Evolutionary conservation across 2,329 filamentous ascomycete genomes (phyloP), one percentile per base, ranked within the genome.

Genomic region (Capronia epimyces): DNA sequence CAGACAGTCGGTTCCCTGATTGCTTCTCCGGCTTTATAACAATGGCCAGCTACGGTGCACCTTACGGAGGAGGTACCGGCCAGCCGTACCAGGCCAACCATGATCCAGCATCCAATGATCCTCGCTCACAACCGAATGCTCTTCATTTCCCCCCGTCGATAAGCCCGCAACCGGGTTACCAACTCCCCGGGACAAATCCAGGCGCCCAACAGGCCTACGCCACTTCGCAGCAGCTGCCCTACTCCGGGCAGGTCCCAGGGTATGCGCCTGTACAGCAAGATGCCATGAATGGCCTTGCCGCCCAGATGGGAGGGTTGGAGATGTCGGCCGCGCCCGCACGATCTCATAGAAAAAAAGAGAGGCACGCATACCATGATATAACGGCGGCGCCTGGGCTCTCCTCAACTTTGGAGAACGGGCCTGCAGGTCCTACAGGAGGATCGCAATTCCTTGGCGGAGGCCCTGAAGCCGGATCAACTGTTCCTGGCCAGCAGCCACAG

Each of bases 321-420:
- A 73, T 95, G 60, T 81, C 77, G 27, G 69, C 65, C 51, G 77
- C 64, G 53, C 68, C 68, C 53, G 67, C 68, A 58, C 71, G 82
- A 66, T 60, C 68, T 31, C 69, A 73, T 44, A 86, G 90, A 77
- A 97, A 95, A 81, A 96, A 95, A 78, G 86, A 96, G 67, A 82
- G 89, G 53, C 91, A 97, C 71, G 91, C 90, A 57, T 87, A 95
- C 69, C 91, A 97, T 68, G 84, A 82, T 32, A 81, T 97, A 46
- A 88, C 91, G 58, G 81, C 86, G 18, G 48, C 56, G n/a, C 77
- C 83, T 10, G 76, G 76, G 3, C 81, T 82, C 43, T 60, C 65
- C 36, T 41, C 53, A 12, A 34, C 43, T 3, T 29, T 32, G 12
- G 43, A 46, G n/a, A 43, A 22, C 24, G 41, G 32, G 21, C 20